Conservation (phyloP, 2,329 filamentous ascomycete species). For the Piedraia hortae region DNA sequence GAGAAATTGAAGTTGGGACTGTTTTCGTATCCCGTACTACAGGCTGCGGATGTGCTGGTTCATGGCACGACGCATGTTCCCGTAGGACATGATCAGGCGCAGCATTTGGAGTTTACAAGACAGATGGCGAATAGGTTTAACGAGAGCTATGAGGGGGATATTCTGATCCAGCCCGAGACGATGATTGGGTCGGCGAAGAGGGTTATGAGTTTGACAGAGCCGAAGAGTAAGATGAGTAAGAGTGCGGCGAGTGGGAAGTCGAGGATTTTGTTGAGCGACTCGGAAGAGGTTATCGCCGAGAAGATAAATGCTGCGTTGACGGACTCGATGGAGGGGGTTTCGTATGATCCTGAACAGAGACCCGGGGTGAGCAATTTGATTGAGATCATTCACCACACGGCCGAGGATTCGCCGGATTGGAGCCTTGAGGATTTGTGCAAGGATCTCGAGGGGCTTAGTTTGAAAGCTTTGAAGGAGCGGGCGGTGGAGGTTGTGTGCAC, state of each 20-base stretch:
- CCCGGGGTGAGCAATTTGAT: slow-evolving; percentile 77
- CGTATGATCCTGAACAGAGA: slow-evolving; percentile 39
- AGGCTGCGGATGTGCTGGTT: slow-evolving; percentile 79
- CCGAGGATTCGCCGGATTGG: slow-evolving; percentile 12
- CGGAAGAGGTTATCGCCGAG: slow-evolving; percentile 29
- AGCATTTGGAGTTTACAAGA: slow-evolving; percentile 81
- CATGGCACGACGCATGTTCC: slow-evolving; percentile 81
- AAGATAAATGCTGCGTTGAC: slow-evolving; percentile 55
- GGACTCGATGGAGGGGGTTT: slow-evolving; percentile 39
- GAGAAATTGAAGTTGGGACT: slow-evolving; percentile 51
- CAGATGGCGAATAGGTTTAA: slow-evolving; percentile 77
- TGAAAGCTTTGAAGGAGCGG: slow-evolving; percentile 34
- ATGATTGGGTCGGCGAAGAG: slow-evolving; percentile 56
- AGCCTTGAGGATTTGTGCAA: slow-evolving; percentile 17
- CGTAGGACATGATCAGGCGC: slow-evolving; percentile 81
- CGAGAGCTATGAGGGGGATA: slow-evolving; percentile 22
- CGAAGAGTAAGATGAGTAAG: slow-evolving; percentile 79
- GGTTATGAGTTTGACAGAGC: slow-evolving; percentile 68
- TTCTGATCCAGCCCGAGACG: slow-evolving; percentile 41
- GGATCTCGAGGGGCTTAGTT: slow-evolving; percentile 18
- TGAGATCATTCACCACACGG: slow-evolving; percentile 39
- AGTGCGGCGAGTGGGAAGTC: slow-evolving; percentile 44
- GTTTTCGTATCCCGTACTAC: slow-evolving; percentile 86
- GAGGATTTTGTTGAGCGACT: slow-evolving; percentile 59
- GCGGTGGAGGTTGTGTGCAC: slow-evolving; percentile 30